Conservation (phyloP, 768 basidiomycete genomes). For the Dacryopinax spathularia region DNA sequence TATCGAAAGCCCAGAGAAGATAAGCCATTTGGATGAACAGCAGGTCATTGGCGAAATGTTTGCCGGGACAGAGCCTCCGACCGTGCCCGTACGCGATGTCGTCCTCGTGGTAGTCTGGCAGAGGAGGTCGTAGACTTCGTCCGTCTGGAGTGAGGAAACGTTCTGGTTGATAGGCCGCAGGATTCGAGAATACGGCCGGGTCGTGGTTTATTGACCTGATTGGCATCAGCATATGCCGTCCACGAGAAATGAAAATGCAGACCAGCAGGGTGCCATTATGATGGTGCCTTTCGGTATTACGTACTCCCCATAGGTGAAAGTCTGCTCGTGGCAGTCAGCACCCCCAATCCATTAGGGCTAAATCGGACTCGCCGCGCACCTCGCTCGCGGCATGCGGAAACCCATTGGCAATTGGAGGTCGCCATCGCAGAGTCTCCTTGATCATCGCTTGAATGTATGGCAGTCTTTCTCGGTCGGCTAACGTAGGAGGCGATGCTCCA, state of each 20-base stretch:
- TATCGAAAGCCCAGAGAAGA: not conserved
- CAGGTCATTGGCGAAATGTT: not conserved
- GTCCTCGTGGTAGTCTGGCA: not conserved
- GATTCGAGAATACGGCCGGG: not conserved
- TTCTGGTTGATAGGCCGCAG: not conserved
- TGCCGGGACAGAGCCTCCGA: not conserved
- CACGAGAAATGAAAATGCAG: not conserved
- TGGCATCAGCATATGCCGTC: not conserved
- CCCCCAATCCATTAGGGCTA: not conserved
- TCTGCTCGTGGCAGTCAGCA: not conserved
- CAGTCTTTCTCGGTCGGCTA: not conserved
- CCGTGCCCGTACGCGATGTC: not conserved
- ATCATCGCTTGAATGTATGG: conserved; percentile 12
- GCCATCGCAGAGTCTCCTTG: conserved; percentile 12
- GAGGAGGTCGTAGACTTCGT: not conserved
- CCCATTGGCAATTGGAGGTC: conserved; percentile 3
- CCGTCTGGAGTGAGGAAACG: not conserved
- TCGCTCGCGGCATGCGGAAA: not conserved
- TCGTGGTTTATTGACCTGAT: not conserved
- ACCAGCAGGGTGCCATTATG: not conserved
- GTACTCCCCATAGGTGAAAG: not conserved
- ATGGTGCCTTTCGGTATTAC: not conserved
- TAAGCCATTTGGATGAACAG: not conserved
- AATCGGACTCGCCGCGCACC: not conserved
- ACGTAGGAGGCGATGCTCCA: not conserved